A percentile compares a stretch with the other conserved stretches of the same genome.
These are phyloP conservation scores for Cladosporium sp. DNA, from an alignment of 2,329 filamentous ascomycete species.

Conservation along the genomic window DNA sequence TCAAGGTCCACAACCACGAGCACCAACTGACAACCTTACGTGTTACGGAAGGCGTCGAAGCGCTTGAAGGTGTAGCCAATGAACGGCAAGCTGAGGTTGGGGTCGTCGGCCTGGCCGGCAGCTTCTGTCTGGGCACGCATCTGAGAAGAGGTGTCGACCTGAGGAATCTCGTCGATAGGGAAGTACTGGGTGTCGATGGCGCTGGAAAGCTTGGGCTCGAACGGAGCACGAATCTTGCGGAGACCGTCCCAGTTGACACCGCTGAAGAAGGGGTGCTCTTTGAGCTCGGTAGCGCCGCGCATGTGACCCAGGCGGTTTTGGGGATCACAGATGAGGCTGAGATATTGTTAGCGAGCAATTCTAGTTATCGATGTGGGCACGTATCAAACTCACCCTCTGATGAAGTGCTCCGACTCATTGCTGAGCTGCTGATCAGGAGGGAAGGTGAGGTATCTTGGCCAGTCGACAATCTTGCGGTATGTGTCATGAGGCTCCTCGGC, in stretches of 20 bases:
- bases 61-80: slow-evolving; percentile 98
- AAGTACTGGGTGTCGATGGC: slow-evolving; percentile 98
- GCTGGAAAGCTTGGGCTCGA: slow-evolving; percentile 88
- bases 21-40: slow-evolving; percentile 15
- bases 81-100: slow-evolving; percentile 93
- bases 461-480: slow-evolving; percentile 98
- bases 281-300: slow-evolving; percentile 85
- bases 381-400: slow-evolving; percentile 67
- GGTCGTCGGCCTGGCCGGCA: slow-evolving; percentile 66
- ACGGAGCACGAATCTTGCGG: slow-evolving; percentile 87
- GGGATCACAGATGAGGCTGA: slow-evolving; percentile 85
- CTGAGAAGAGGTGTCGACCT: slow-evolving; percentile 86
- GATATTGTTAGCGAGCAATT: neutral
- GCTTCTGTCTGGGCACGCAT: slow-evolving; percentile 79
- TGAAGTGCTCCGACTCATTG: slow-evolving; percentile 83
- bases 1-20: neutral
- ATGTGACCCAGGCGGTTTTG: slow-evolving; percentile 83
- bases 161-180: slow-evolving; percentile 96
- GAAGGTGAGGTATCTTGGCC: slow-evolving; percentile 93
- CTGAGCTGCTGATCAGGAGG: slow-evolving; percentile 90
- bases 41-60: slow-evolving; percentile 64
- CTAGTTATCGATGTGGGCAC: neutral
- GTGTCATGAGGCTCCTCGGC: slow-evolving; percentile 96
- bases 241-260: slow-evolving; percentile 93
- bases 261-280: slow-evolving; percentile 90